Conservation (phyloP, 305 asterid species). For the Coffea humblotiana region DNA sequence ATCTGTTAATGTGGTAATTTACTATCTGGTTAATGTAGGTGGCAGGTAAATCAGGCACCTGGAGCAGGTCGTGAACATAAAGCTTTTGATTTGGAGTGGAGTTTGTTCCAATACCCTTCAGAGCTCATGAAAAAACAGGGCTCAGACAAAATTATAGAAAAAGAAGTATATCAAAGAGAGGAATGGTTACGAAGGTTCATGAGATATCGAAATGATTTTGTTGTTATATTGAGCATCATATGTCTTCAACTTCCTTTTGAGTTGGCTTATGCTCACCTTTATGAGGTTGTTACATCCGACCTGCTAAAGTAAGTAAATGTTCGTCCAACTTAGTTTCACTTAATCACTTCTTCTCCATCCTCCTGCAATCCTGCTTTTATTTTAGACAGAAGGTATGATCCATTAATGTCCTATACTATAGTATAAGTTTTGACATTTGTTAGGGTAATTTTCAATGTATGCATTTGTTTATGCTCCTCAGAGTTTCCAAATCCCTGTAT, state of each 20-base stretch:
- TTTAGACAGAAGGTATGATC: background rate
- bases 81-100: constrained; percentile 41
- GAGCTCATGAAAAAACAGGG: constrained; percentile 55
- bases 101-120: constrained; percentile 40
- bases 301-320: constrained; percentile 59
- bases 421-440: background rate
- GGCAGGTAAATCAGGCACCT: constrained; percentile 62
- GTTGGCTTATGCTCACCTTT: constrained; percentile 88
- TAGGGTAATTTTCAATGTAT: no score
- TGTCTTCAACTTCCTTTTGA: constrained; percentile 96
- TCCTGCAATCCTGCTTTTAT: background rate
- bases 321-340: background rate
- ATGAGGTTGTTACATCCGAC: constrained; percentile 60
- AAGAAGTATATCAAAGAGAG: constrained; percentile 70
- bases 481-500: background rate
- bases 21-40: constrained; percentile 41
- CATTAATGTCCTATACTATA: background rate
- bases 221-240: constrained; percentile 71
- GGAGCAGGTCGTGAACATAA: constrained; percentile 53
- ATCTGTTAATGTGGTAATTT: background rate
- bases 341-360: background rate
- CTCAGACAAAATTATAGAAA: constrained; percentile 52
- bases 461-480: background rate
- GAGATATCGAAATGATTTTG: constrained; percentile 88
- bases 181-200: constrained; percentile 85